These are phyloP conservation scores for Aspergillus aculeatus DNA, from an alignment of 2,329 filamentous ascomycete species.

Conservation along the genomic window DNA sequence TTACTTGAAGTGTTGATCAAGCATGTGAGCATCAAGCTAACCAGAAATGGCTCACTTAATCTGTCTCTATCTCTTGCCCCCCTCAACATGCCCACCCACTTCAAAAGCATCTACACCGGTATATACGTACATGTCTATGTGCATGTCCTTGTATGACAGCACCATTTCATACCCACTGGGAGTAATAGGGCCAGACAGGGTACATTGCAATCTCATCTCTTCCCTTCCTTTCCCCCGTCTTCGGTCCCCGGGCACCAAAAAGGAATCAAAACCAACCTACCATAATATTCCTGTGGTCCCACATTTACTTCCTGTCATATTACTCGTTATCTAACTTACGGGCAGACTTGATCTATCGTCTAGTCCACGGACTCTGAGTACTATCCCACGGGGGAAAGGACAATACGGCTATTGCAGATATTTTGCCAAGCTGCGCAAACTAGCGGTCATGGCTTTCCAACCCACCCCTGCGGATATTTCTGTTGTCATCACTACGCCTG, in stretches of 20 bases:
- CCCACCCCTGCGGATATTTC: constrained; percentile 40
- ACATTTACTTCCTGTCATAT: no score
- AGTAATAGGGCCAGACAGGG: no score
- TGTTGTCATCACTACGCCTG: constrained; percentile 39
- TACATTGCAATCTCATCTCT: neutral
- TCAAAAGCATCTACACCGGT: no score
- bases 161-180: neutral
- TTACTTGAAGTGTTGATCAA: neutral
- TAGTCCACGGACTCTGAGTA: no score
- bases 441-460: constrained; percentile 33
- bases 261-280: neutral
- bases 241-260: neutral
- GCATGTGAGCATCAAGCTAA: neutral
- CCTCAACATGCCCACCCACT: no score
- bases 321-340: no score
- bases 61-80: no score
- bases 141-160: neutral
- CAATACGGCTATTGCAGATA: no score
- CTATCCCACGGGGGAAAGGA: no score
- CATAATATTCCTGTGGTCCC: no score
- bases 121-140: neutral
- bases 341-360: no score
- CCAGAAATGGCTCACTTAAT: no score
- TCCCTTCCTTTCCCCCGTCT: neutral
- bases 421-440: neutral